Conservation (phyloP, 768 basidiomycete genomes). For the Leccinum subtestaceum region DNA sequence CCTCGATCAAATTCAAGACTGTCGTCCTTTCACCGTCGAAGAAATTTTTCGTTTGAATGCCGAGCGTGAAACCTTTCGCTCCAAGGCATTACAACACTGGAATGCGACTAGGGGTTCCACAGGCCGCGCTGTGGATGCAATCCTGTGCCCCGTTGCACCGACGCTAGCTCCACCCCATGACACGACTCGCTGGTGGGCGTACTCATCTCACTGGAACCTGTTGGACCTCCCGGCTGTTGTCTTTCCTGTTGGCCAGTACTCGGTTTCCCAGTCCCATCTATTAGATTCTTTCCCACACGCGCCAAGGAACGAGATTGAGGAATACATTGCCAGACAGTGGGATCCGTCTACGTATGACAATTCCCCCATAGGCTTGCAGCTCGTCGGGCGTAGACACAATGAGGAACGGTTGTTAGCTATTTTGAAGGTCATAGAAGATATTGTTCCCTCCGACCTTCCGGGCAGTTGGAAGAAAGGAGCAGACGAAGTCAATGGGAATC, state of each 20-base stretch:
- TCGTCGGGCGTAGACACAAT: constrained; percentile 48
- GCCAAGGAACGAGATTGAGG: constrained; percentile 38
- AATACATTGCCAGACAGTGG: constrained; percentile 39
- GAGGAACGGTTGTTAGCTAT: constrained; percentile 49
- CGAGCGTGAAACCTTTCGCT: constrained; percentile 42
- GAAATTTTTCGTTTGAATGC: constrained; percentile 46
- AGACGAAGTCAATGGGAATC: constrained; percentile 14
- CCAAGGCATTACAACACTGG: constrained; percentile 43
- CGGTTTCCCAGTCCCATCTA: constrained; percentile 20
- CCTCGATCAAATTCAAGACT: constrained; percentile 38
- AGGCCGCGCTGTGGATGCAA: constrained; percentile 46
- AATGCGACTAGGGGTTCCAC: constrained; percentile 35
- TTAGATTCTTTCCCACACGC: constrained; percentile 13
- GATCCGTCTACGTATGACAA: constrained; percentile 40
- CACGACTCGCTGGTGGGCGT: constrained; percentile 48
- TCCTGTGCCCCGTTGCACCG: constrained; percentile 46
- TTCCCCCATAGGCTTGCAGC: constrained; percentile 46
- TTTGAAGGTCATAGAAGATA: constrained; percentile 38
- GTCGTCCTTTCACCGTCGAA: constrained; percentile 36
- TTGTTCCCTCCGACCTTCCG: constrained; percentile 16
- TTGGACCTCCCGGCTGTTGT: constrained; percentile 47
- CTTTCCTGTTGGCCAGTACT: constrained; percentile 44
- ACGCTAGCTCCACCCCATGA: constrained; percentile 49
- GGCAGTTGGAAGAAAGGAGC: constrained; percentile 8
- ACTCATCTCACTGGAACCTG: constrained; percentile 53